phyloP scores from a whole-genome alignment of 2,329 filamentous ascomycete genomes.

The Monilinia fructigena region DNA sequence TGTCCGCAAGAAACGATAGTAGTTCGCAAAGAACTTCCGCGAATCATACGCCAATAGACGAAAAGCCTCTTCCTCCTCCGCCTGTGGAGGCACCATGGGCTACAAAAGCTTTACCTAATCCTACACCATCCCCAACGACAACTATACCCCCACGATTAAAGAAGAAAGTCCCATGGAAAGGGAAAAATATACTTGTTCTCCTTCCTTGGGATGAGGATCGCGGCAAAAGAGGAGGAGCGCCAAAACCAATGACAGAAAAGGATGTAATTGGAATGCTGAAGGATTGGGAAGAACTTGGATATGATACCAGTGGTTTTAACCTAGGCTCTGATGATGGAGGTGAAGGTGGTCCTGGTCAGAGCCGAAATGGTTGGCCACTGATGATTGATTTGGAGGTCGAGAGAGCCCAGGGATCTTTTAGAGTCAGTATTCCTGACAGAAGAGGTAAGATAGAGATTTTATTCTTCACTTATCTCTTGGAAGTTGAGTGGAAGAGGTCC shows the following conservation, averaged over 20 bases:
- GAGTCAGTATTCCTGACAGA: conserved; percentile 62
- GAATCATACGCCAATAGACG: conserved; percentile 35
- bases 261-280: conserved; percentile 62
- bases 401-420: conserved; percentile 52
- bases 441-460: conserved; percentile 33
- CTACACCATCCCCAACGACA: conserved; percentile 38
- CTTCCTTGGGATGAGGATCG: conserved; percentile 67
- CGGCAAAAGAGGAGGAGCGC: conserved; percentile 55
- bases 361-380: conserved; percentile 66
- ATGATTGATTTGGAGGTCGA: conserved; percentile 58
- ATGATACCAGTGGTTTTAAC: conserved; percentile 67
- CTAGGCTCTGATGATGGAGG: conserved; percentile 47
- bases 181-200: conserved; percentile 70
- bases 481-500: not conserved
- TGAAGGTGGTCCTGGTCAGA: conserved; percentile 49
- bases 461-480: not conserved
- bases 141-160: conserved; percentile 55
- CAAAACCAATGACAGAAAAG: conserved; percentile 53
- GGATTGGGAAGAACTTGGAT: conserved; percentile 68
- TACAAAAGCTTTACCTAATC: conserved; percentile 24
- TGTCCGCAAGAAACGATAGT: conserved; percentile 32
- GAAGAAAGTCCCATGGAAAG: conserved; percentile 73
- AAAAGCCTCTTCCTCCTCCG: conserved; percentile 44
- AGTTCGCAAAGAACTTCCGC: conserved; percentile 29
- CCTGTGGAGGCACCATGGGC: conserved; percentile 31